Evolutionary conservation across 2,329 filamentous ascomycete genomes (phyloP).

Genomic region (Fusarium oligoseptatum): DNA sequence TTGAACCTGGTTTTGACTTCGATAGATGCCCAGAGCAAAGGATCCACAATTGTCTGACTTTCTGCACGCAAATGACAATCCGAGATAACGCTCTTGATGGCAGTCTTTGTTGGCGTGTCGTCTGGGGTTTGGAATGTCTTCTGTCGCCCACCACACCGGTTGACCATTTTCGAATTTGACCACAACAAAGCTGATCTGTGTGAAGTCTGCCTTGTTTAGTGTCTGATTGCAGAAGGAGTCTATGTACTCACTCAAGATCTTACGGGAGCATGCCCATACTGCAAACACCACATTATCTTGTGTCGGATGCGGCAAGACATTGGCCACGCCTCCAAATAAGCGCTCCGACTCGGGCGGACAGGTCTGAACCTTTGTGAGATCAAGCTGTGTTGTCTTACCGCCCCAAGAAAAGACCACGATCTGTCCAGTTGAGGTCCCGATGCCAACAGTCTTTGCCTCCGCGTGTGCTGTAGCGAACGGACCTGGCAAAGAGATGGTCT

Average conservation of each 20-base stretch:
- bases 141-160: conserved; percentile 7
- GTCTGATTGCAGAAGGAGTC: neutral
- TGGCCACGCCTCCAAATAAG: conserved; percentile 29
- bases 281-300: conserved; percentile 32
- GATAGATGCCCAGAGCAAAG: conserved; percentile 31
- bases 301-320: conserved; percentile 40
- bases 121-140: conserved; percentile 30
- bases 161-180: conserved; percentile 25
- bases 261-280: conserved; percentile 21
- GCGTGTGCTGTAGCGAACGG: conserved; percentile 28
- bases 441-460: conserved; percentile 33
- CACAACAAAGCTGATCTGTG: conserved; percentile 16
- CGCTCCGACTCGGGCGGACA: neutral
- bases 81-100: neutral
- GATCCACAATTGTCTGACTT: conserved; percentile 35
- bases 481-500: conserved; percentile 36
- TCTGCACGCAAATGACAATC: conserved; percentile 3
- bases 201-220: conserved; percentile 13
- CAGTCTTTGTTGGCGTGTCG: neutral
- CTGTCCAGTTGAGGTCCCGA: conserved; percentile 37
- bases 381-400: conserved; percentile 32
- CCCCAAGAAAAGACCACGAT: conserved; percentile 44
- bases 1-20: neutral
- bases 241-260: conserved; percentile 5
- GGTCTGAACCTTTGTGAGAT: conserved; percentile 11